Evolutionary conservation across 345 rosid genomes (phyloP), one percentile per base, ranked within the genome.

Genomic region (Kandelia obovata): DNA sequence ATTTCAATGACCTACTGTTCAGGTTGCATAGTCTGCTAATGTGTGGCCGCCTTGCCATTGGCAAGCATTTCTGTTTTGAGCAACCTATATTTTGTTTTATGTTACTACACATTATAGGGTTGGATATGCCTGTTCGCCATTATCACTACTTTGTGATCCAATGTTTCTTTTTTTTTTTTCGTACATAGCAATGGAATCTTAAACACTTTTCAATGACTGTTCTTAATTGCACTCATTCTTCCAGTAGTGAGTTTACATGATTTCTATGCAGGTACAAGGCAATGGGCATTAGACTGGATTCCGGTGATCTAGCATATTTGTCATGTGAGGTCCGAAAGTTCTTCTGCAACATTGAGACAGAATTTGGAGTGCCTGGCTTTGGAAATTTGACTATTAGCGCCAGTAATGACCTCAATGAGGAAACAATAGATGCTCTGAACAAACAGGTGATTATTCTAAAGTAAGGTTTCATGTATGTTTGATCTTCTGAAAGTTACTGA

Each of bases 391-490:
- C 70, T 61, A 90, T 95, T 67, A 88, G 97, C 66, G 98, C 96
- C 37, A 95, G 99, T 79, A 95, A 92, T 71, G 97, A 95, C 81
- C 85, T 95, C 57, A 95, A 95, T 37, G 98, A 95, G 78, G 99
- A 95, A 83, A 92, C 99, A 53, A 73, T 95, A 21, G 99, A 95
- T 74, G 99, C 98, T 64, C 71, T 95, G 62, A 95, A 92, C 81
- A 95, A 95, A 73, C 99, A 95, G 92, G 97, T 90, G 69, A 70
- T 55, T 20, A 53, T 61, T 66, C 64, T 26, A 23, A 9, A 26
- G 21, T 39, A 35, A 64, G n/a, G 53, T 34, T 34, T 53, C 53
- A 9, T 34, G 0, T 52, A 19, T 23, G 52, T 52, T 53, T 53
- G 21, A 20, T 28, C n/a, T 32, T 52, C 27, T 35, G 35, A 32